Evolutionary conservation across 768 basidiomycete genomes (phyloP), one percentile per base, ranked within the genome.

Genomic region (Kwoniella dendrophila): DNA sequence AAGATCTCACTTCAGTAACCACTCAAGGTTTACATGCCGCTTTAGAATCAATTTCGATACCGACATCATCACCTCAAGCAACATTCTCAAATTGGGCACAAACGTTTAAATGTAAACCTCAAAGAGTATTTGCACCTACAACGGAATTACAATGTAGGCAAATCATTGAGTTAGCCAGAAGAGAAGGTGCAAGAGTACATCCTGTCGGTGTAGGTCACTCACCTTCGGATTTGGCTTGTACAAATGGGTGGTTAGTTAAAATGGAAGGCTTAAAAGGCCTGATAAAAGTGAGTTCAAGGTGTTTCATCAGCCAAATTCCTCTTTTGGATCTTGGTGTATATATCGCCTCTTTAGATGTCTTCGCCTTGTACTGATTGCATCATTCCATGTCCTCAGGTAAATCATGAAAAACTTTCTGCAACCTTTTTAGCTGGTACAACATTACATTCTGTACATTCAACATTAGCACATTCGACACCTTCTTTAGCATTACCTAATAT

Each of bases 161-260:
- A 67, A 83, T 94, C 47, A 82, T 98, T 27, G 90, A 90, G 72
- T 86, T 92, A 26, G 92, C 93, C 0, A 82, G 87, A 18, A 82
- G 88, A 43, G 86, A 92, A 74, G 81, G 84, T 16, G 86, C 84
- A 73, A 82, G 84, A 22, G 82, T 98, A 33, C 86, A 92, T 57
- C 89, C 90, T 0, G 88, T 87, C 12, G 96, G 92, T 12, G 86
- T 91, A 16, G 95, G 94, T 1, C 94, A 97, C 80, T 90, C 89
- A 60, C 95, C 95, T 24, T 90, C 88, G 73, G 95, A 99, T 81
- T 83, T 98, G 51, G 90, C 91, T 0, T 97, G 92, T 80, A 96
- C 93, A 0, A 84, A 81, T 53, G 90, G 87, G 11, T 93, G 85
- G 81, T 89, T 97, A 86, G 80, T 98, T 59, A 84, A 88, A 55